Base-by-base conservation (phyloP, 805 yeast species). In the Metschnikowia dekortorum region DNA sequence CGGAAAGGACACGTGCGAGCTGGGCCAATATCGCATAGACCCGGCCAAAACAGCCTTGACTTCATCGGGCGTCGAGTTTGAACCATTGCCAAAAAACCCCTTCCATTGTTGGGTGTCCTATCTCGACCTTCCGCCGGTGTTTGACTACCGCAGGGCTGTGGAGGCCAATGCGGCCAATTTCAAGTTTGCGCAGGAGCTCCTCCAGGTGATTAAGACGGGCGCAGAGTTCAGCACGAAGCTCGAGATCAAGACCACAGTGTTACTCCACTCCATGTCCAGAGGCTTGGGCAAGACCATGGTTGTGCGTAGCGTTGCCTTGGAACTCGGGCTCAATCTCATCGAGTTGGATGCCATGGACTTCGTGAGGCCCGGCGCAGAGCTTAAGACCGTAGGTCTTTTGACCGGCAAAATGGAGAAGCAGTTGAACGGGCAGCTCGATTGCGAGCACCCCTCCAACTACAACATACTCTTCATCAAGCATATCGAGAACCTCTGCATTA, bases 201-300 rank as follows among this genome's bases (percentile, higher is more conserved):
- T 71, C 8, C 81, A 81, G 47, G 74, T 87, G 22, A 61, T 90
- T 2, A 64, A 67, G 14, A 82, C 96, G 0, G 73, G 82, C 2
- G 66, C 76, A 37, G 52, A 54, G 2, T 53, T 53, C 16, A 70
- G 54, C 18, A 59, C 71, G 4, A 65, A 64, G 14, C 61, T 71
- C 1, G 65, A 73, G 2, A 60, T 88, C 33, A 77, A 75, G 44
- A 84, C 96, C 0, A 76, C 89, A 0, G 68, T 90, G 0, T 62
- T 90, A 28, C 63, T 94, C 22, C 80, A 78, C 46, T 88, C 97
- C 3, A 69, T 82, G 58, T 78, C 83, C 31, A 72, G 95, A 47
- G 89, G 87, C 8, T 81, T 87, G 6, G 99, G 99, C 0, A 92
- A 92, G 61, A 63, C 86, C 0, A 81, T 85, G 0, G 60, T 87